Conservation (phyloP, 768 basidiomycete species). For the Tulasnella sp. region DNA sequence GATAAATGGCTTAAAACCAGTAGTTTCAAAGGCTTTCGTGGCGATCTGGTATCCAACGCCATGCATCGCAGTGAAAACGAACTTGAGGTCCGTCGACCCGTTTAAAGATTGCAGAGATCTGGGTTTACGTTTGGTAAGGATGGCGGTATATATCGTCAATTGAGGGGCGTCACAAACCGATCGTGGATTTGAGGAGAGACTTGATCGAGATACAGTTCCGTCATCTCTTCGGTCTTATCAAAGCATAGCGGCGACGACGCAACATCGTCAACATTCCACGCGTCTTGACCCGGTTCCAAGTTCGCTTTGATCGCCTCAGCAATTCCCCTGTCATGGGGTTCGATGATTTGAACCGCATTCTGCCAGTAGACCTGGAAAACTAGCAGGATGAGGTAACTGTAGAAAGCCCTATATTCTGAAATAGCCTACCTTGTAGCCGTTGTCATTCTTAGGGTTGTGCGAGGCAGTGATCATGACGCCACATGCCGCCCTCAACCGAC, state of each 20-base stretch:
- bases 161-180: not conserved
- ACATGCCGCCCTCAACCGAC: conserved; percentile 61
- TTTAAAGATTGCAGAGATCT: conserved; percentile 39
- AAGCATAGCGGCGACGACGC: conserved; percentile 45
- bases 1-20: conserved; percentile 56
- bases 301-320: conserved; percentile 59
- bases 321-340: conserved; percentile 77
- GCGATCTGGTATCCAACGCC: conserved; percentile 74
- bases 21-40: conserved; percentile 51
- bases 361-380: conserved; percentile 75
- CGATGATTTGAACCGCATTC: conserved; percentile 85
- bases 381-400: not conserved
- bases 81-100: conserved; percentile 44
- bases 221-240: conserved; percentile 58
- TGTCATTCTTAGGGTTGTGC: conserved; percentile 89
- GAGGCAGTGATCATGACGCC: conserved; percentile 88
- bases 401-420: not conserved
- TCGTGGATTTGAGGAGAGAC: conserved; percentile 26
- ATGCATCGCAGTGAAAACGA: conserved; percentile 89
- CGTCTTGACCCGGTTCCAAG: conserved; percentile 45
- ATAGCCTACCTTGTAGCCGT: conserved; percentile 70
- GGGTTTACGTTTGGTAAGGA: not conserved
- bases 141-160: not conserved
- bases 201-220: conserved; percentile 52
- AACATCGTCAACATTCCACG: conserved; percentile 43